Base-by-base conservation (phyloP, 495 filamentous ascomycete genomes). In the Chaetomium cochliodes region DNA sequence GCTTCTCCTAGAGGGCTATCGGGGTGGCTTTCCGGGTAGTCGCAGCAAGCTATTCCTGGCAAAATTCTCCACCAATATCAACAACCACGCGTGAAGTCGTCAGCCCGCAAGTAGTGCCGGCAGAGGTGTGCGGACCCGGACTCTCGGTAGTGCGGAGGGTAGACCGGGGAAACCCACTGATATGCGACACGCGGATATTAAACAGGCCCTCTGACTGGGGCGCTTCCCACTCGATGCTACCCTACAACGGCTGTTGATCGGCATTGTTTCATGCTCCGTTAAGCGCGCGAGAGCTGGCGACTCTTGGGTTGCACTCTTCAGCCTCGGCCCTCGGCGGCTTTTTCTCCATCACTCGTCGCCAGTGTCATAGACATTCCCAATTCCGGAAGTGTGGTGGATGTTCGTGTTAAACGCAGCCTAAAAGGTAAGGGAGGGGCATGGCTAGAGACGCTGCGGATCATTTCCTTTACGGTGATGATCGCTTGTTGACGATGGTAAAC, bases 31-130 rank as follows among this genome's bases (percentile, higher is more conserved):
- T 50, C 46, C 46, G 46, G 46, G 46, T 50, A 23, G 1, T 50
- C n/a, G 8, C 18, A 50, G 8, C 46, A 50, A 22, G n/a, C 46
- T 20, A 23, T 18, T 18, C n/a, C 46, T n/a, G 18, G 41, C 9
- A 50, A 11, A 20, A 52, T 52, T 52, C 49, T 52, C 49, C 49
- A 52, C 49, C 49, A 52, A 52, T 52, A 16, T 52, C 49, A 52
- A 52, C 49, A 52, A 9, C 49, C 23, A 23, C 49, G 22, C 8
- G 15, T 13, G 3, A 52, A 22, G 0, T 52, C 9, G 12, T 52
- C 6, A 25, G 22, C 23, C 11, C 22, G 16, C 49, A 52, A 26
- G 49, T 16, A 52, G 49, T 52, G 49, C 49, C 49, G 49, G 49
- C 22, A 26, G 3, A 23, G 22, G 49, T 26, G 22, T 52, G 49